Evolutionary conservation across 2,329 filamentous ascomycete genomes (phyloP).

Genomic region (Beauveria sp.): DNA sequence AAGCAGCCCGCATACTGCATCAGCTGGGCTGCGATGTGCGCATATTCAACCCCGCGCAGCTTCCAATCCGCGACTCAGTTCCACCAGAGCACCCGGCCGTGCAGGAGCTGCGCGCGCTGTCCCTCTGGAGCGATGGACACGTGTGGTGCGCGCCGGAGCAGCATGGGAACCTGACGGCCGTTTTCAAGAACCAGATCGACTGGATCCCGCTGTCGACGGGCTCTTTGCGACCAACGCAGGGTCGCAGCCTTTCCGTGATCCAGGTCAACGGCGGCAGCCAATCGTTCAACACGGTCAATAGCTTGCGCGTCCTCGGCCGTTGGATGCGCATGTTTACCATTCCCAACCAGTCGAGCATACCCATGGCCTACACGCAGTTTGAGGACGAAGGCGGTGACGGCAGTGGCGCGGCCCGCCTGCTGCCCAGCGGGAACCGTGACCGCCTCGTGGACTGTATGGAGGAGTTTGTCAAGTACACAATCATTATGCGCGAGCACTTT

Average conservation of each 20-base stretch:
- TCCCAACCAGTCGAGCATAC: constrained; percentile 58
- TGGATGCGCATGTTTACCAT: constrained; percentile 67
- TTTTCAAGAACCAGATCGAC: constrained; percentile 65
- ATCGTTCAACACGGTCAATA: constrained; percentile 61
- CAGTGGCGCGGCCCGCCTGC: constrained; percentile 41
- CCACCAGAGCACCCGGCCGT: constrained; percentile 53
- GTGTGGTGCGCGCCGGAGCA: constrained; percentile 60
- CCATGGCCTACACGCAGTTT: constrained; percentile 56
- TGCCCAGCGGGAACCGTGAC: constrained; percentile 49
- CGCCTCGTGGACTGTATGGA: constrained; percentile 61
- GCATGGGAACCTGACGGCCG: constrained; percentile 56
- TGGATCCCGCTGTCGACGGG: constrained; percentile 59
- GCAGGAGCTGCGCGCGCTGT: constrained; percentile 53
- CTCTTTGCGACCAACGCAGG: constrained; percentile 58
- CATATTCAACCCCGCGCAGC: constrained; percentile 48
- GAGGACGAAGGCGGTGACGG: constrained; percentile 38
- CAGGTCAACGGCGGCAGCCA: constrained; percentile 59
- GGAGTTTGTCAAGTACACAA: constrained; percentile 62
- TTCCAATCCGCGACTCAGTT: constrained; percentile 57
- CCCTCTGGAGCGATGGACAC: constrained; percentile 58
- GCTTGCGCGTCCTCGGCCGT: constrained; percentile 54
- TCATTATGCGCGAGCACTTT: constrained; percentile 56
- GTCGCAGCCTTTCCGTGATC: constrained; percentile 53
- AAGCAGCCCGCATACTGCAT: constrained; percentile 52
- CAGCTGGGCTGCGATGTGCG: constrained; percentile 60